Evolutionary conservation across 139 green algal species (phyloP).

Genomic region (Picocystis salinarum): DNA sequence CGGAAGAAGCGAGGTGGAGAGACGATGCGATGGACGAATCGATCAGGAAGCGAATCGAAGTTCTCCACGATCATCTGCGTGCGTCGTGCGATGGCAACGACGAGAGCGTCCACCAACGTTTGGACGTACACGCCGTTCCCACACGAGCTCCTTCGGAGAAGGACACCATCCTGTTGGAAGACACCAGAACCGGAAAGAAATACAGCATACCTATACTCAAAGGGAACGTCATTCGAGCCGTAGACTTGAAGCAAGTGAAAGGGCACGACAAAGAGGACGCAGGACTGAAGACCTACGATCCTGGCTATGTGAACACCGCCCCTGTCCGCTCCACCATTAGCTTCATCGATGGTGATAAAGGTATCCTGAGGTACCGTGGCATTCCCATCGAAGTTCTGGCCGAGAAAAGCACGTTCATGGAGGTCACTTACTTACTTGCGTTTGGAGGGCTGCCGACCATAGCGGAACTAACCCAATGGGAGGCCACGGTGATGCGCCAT

Average conservation of each 20-base stretch:
- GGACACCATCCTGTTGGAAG: too few relatives aligned
- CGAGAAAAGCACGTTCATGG: conserved; percentile 59
- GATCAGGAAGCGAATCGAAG: too few relatives aligned
- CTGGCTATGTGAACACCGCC: conserved; percentile 86
- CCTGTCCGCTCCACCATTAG: conserved; percentile 69
- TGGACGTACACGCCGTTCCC: too few relatives aligned
- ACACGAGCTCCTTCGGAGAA: too few relatives aligned
- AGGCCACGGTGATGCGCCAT: conserved; percentile 68
- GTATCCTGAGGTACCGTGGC: conserved; percentile 83
- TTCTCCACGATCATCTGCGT: too few relatives aligned
- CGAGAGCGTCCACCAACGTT: too few relatives aligned
- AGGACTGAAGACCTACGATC: conserved; percentile 13
- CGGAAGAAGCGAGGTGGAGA: too few relatives aligned
- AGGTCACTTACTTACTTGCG: conserved; percentile 62
- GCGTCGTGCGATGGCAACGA: too few relatives aligned
- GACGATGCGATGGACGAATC: too few relatives aligned
- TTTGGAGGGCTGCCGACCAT: conserved; percentile 64
- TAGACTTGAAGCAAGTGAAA: conserved; percentile 3
- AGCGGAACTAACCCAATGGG: conserved; percentile 33
- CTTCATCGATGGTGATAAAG: conserved; percentile 93
- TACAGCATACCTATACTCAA: neutral
- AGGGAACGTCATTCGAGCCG: neutral
- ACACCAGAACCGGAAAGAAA: neutral
- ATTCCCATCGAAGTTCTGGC: conserved; percentile 92
- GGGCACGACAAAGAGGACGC: too few relatives aligned